Evolutionary conservation across 106 monocot species (phyloP), one percentile per base, ranked within the genome.

Genomic region (Vanilla planifolia): DNA sequence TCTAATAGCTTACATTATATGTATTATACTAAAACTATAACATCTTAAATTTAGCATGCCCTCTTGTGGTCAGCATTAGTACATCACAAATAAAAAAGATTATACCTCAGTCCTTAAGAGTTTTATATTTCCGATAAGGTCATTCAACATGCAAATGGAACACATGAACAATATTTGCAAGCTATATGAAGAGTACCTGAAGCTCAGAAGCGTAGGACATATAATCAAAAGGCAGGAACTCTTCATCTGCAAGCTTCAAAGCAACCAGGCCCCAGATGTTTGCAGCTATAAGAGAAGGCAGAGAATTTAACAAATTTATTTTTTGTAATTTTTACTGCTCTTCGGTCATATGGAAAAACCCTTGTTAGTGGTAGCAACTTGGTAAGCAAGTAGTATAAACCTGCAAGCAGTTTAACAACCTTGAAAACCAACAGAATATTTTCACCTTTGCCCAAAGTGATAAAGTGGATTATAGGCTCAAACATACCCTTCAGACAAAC

Each of bases 221-320:
- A 25, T 80, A 80, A 56, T 80, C 60, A 44, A 85, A 85, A 40
- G 85, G 85, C 63, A 85, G 51, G 67, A 85, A 50, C 64, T 80
- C 77, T 3, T 77, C 85, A 71, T 85, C 85, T 32, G 85, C 77
- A 43, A 85, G 67, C 48, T 45, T 77, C 14, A 85, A 59, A 64
- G 74, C 80, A 77, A 85, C 36, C 21, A 85, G 47, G 11, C 85
- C 80, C 85, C 70, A 77, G 3, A 78, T 67, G 56, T 77, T 77
- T 43, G 74, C 80, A 37, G 30, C 85, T 84, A 33, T 17, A 46
- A 11, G 44, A 72, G 23, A 42, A 53, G n/a, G 39, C 40, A 24
- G 47, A n/a, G n/a, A n/a, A n/a, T n/a, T n/a, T n/a, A n/a, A n/a
- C n/a, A n/a, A n/a, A n/a, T n/a, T n/a, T n/a, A n/a, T n/a, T n/a